Percentiles rank a stretch among this genome's conserved stretches.
These are phyloP conservation scores for Peribolospora kevripleyi DNA, from an alignment of 768 basidiomycete genomes.

Conservation along the genomic window DNA sequence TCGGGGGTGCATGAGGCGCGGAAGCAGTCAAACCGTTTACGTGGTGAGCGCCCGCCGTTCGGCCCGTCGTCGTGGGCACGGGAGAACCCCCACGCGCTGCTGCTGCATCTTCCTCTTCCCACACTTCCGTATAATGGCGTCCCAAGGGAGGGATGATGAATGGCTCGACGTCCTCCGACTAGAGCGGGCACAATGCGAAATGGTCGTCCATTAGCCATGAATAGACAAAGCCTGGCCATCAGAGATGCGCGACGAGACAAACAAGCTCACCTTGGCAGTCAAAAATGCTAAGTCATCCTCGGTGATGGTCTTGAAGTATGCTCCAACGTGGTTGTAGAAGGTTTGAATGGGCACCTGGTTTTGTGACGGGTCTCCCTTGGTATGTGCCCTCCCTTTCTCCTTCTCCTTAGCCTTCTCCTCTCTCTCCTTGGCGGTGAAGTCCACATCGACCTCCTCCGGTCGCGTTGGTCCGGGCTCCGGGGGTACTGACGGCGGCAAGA, in stretches of 20 bases:
- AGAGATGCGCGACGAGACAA: background rate
- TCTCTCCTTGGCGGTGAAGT: too few relatives aligned
- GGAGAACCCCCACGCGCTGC: background rate
- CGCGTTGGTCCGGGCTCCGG: too few relatives aligned
- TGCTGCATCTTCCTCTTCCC: conserved; percentile 68
- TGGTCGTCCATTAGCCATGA: conserved; percentile 1
- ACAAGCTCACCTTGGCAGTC: conserved; percentile 38
- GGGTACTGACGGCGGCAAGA: too few relatives aligned
- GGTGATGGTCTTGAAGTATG: conserved; percentile 63
- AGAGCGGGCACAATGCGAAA: background rate
- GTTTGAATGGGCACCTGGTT: conserved; percentile 28
- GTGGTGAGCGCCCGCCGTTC: too few relatives aligned
- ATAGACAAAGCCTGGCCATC: background rate
- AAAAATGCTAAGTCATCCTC: conserved; percentile 93
- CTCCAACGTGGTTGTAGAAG: conserved; percentile 71
- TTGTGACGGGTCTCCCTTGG: too few relatives aligned
- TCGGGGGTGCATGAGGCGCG: too few relatives aligned
- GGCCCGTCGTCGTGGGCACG: too few relatives aligned
- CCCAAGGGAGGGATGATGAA: conserved; percentile 68
- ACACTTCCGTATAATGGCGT: conserved; percentile 64
- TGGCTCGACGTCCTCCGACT: conserved; percentile 61
- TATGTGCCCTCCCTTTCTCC: too few relatives aligned
- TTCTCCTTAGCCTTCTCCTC: too few relatives aligned
- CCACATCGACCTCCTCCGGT: too few relatives aligned
- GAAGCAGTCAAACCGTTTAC: too few relatives aligned